Conservation (phyloP, 352 stramenopile species). For the Phytopythium cucurbitacearum region DNA sequence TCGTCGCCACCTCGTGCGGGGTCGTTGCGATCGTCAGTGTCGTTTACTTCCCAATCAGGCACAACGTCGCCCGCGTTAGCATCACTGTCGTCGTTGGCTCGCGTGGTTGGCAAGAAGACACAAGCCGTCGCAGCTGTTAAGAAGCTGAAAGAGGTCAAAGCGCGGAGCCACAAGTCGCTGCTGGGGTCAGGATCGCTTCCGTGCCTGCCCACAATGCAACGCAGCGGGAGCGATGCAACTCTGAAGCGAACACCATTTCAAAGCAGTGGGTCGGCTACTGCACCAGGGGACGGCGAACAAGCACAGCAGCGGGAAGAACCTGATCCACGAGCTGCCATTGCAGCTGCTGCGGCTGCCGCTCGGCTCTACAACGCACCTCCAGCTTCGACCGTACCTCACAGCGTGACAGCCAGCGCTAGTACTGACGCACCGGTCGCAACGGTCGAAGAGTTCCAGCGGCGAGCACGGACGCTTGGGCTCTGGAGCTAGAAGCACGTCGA, state of each 20-base stretch:
- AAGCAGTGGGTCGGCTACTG: conserved; percentile 3
- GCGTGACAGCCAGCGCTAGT: too few relatives aligned
- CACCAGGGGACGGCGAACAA: conserved; percentile 2
- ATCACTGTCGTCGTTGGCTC: conserved; percentile 2
- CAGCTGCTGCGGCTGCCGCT: conserved; percentile 23
- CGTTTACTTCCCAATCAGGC: not conserved
- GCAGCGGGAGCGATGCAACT: not conserved
- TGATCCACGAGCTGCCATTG: conserved; percentile 17
- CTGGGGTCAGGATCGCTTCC: conserved; percentile 1
- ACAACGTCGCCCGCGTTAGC: not conserved
- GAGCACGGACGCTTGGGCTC: conserved; percentile 34
- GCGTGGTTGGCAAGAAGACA: conserved; percentile 5
- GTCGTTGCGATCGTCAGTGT: not conserved
- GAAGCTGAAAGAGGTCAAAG: conserved; percentile 2
- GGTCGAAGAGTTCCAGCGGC: conserved; percentile 32
- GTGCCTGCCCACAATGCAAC: conserved; percentile 1
- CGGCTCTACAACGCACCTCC: conserved; percentile 22
- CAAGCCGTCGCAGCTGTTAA: not conserved
- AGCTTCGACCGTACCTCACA: not conserved
- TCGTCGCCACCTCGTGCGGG: not conserved
- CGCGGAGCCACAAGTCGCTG: not conserved
- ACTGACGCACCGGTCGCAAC: not conserved
- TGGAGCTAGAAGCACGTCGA: conserved; percentile 24
- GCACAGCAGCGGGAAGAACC: conserved; percentile 1
- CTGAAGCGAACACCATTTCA: not conserved